A percentile compares a stretch with the other conserved stretches of the same genome.
These are phyloP conservation scores for Bolboschoenoplectus hybrid DNA, from an alignment of 202 grass and related monocot genomes.

Conservation along the genomic window DNA sequence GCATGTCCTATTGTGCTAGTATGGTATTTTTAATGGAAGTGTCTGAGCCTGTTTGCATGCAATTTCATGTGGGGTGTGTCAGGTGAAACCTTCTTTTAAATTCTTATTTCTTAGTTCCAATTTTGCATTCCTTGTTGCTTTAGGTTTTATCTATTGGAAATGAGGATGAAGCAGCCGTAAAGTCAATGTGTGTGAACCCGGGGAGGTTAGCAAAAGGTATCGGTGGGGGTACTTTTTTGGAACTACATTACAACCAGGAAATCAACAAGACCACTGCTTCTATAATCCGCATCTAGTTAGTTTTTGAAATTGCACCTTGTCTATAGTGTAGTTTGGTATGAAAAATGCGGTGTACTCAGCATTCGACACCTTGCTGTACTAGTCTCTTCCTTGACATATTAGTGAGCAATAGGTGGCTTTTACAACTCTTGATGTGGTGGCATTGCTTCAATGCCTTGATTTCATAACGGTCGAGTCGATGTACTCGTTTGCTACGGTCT, in stretches of 20 bases:
- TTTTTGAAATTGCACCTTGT: background rate
- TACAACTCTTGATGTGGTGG: background rate
- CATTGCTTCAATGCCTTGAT: slow-evolving; percentile 4
- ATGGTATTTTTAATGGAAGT: background rate
- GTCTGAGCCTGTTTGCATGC: no score
- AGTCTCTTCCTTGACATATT: background rate
- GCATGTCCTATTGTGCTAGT: background rate
- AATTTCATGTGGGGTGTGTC: background rate
- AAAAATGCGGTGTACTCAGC: background rate
- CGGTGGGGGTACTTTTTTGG: slow-evolving; percentile 83
- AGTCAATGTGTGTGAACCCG: slow-evolving; percentile 77
- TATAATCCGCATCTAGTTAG: slow-evolving; percentile 76
- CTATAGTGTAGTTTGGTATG: background rate
- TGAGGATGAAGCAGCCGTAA: slow-evolving; percentile 39
- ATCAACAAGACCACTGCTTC: slow-evolving; percentile 51
- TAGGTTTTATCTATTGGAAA: slow-evolving; percentile 68
- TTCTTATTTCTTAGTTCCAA: slow-evolving; percentile 4
- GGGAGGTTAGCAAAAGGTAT: slow-evolving; percentile 92
- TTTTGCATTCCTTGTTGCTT: slow-evolving; percentile 19
- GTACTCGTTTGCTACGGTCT: background rate
- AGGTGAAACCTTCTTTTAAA: background rate
- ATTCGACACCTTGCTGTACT: background rate
- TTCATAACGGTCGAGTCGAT: background rate
- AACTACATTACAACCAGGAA: slow-evolving; percentile 68
- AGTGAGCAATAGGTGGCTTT: background rate